Evolutionary conservation across 2,329 filamentous ascomycete species (phyloP).

Genomic region (Westerdykella aurantiaca): DNA sequence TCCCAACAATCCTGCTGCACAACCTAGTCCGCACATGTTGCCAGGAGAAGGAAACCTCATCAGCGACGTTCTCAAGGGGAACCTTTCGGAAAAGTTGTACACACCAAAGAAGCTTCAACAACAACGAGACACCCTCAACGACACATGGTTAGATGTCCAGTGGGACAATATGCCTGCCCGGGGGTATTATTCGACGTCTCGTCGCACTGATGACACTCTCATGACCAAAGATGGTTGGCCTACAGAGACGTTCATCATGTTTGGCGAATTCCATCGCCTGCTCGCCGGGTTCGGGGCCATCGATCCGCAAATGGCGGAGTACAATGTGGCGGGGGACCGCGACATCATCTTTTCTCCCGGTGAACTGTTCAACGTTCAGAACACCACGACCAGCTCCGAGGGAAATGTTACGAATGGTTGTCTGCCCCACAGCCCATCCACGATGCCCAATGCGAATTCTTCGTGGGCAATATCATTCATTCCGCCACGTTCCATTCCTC

Average conservation of each 20-base stretch:
- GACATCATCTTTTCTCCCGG: slow-evolving; percentile 51
- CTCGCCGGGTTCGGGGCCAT: slow-evolving; percentile 52
- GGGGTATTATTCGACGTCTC: slow-evolving; percentile 48
- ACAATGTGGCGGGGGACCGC: slow-evolving; percentile 50
- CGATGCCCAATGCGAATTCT: slow-evolving; percentile 48
- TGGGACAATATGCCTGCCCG: slow-evolving; percentile 41
- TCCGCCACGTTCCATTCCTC: slow-evolving; percentile 13
- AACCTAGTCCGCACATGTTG: slow-evolving; percentile 39
- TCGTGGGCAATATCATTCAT: slow-evolving; percentile 29
- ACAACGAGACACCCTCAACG: slow-evolving; percentile 54
- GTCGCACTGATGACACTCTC: slow-evolving; percentile 27
- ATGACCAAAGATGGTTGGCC: slow-evolving; percentile 59
- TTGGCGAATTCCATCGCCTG: slow-evolving; percentile 49
- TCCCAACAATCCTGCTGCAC: slow-evolving; percentile 40
- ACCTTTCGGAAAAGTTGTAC: slow-evolving; percentile 50
- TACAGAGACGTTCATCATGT: slow-evolving; percentile 53
- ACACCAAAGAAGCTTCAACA: slow-evolving; percentile 45
- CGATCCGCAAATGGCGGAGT: slow-evolving; percentile 52
- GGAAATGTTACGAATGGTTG: slow-evolving; percentile 49
- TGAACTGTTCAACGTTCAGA: slow-evolving; percentile 19
- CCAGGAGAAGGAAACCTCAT: slow-evolving; percentile 44
- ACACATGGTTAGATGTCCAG: slow-evolving; percentile 50
- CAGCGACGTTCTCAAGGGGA: slow-evolving; percentile 44
- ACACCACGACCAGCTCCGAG: slow-evolving; percentile 31
- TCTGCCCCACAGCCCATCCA: slow-evolving; percentile 38